These are phyloP conservation scores for Voacanga thouarsii DNA, from an alignment of 257 asterid species.

Conservation along the genomic window DNA sequence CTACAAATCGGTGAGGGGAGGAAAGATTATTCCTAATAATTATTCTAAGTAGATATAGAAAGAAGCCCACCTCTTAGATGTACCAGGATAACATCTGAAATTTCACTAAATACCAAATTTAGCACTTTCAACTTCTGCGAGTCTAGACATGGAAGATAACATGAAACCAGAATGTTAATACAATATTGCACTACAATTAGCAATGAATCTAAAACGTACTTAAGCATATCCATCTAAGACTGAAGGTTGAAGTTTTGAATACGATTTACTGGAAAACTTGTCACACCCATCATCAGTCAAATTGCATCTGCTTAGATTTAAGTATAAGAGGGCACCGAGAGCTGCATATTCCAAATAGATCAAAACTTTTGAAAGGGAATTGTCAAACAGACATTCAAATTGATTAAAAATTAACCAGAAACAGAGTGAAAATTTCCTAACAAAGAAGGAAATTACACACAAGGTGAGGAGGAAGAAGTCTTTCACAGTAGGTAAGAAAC, in stretches of 20 bases:
- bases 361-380: not conserved
- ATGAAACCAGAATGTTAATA: not conserved
- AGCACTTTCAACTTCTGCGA: no score
- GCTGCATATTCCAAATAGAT: slow-evolving; percentile 43
- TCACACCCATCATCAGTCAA: slow-evolving; percentile 73
- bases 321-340: slow-evolving; percentile 53
- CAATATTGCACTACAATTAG: not conserved
- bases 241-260: not conserved
- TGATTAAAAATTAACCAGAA: not conserved
- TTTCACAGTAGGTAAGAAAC: not conserved
- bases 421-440: not conserved
- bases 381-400: not conserved
- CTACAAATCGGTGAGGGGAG: not conserved
- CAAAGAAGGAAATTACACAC: not conserved
- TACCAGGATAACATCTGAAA: slow-evolving; percentile 68
- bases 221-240: slow-evolving; percentile 12
- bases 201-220: not conserved
- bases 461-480: not conserved
- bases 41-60: not conserved
- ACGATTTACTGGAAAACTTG: slow-evolving; percentile 66
- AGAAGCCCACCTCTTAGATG: slow-evolving; percentile 62
- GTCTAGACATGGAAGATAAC: slow-evolving; percentile 29
- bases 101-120: slow-evolving; percentile 77
- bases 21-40: not conserved
- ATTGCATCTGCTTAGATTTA: slow-evolving; percentile 82